phyloP scores from a whole-genome alignment of 805 yeast genomes.

The Diddensiella santjacobensis region DNA sequence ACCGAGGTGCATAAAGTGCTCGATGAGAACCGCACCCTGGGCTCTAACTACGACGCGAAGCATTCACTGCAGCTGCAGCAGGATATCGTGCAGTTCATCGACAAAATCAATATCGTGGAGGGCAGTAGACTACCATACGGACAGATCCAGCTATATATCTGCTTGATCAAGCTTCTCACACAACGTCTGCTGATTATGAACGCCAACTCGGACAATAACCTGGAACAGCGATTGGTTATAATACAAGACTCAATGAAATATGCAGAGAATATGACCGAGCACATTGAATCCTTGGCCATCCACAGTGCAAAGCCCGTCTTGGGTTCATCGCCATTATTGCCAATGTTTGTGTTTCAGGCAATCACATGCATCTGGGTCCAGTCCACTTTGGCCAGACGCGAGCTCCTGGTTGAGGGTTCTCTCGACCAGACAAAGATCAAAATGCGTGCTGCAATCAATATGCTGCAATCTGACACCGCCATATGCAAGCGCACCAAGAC shows the following conservation, averaged over 20 bases:
- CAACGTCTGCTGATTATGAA: slow-evolving; percentile 3
- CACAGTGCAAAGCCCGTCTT: not conserved
- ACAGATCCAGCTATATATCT: slow-evolving; percentile 8
- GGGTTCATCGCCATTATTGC: not conserved
- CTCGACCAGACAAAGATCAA: not conserved
- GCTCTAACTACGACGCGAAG: not conserved
- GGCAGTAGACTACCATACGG: slow-evolving; percentile 10
- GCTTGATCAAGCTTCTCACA: slow-evolving; percentile 9
- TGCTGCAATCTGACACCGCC: not conserved
- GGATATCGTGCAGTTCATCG: slow-evolving; percentile 6
- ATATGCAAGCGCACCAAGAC: slow-evolving; percentile 1
- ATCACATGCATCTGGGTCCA: slow-evolving; percentile 5
- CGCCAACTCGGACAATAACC: not conserved
- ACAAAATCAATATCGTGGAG: slow-evolving; percentile 6
- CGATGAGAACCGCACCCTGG: not conserved
- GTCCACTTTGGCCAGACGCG: not conserved
- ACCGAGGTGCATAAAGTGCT: not conserved
- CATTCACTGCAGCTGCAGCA: not conserved
- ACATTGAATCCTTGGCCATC: not conserved
- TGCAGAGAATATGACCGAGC: not conserved
- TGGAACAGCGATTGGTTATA: not conserved
- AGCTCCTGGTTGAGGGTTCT: not conserved
- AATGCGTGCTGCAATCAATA: not conserved
- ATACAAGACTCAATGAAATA: not conserved
- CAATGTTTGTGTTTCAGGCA: slow-evolving; percentile 2